Percentiles rank a stretch among this genome's conserved stretches.
Conservation (phyloP, 768 basidiomycete species). For the Suillus luteus region DNA sequence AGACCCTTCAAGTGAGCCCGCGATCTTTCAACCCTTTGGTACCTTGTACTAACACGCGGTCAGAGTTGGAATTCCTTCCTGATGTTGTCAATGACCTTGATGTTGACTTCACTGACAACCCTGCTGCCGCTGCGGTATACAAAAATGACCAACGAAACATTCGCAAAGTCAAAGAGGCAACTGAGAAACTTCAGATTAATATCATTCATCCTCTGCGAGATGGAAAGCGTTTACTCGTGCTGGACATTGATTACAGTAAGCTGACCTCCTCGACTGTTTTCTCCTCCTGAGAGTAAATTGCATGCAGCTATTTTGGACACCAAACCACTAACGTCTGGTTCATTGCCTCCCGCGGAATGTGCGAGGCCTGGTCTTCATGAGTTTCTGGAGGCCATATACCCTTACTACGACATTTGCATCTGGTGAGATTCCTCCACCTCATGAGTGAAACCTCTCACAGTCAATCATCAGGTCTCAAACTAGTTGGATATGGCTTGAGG, state of each 20-base stretch:
- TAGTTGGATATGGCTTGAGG: slow-evolving; percentile 88
- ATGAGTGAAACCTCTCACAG: neutral
- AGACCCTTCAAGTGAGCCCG: slow-evolving; percentile 61
- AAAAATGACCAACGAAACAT: slow-evolving; percentile 79
- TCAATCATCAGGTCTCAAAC: slow-evolving; percentile 68
- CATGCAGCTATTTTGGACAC: slow-evolving; percentile 77
- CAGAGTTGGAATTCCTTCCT: slow-evolving; percentile 66
- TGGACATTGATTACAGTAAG: slow-evolving; percentile 89
- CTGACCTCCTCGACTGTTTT: neutral
- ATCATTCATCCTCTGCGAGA: slow-evolving; percentile 75
- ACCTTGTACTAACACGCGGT: neutral
- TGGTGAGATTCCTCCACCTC: slow-evolving; percentile 49
- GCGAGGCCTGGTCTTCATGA: slow-evolving; percentile 82
- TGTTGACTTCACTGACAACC: slow-evolving; percentile 70
- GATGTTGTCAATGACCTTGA: slow-evolving; percentile 83
- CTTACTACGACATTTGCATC: slow-evolving; percentile 86
- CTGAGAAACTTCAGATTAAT: slow-evolving; percentile 62
- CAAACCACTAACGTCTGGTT: slow-evolving; percentile 80
- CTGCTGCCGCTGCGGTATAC: slow-evolving; percentile 57
- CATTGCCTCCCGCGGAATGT: slow-evolving; percentile 78
- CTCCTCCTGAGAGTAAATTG: slow-evolving; percentile 12
- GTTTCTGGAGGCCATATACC: slow-evolving; percentile 79
- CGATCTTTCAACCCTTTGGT: slow-evolving; percentile 5
- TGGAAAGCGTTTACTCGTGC: slow-evolving; percentile 80
- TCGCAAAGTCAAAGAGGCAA: slow-evolving; percentile 76